Conservation (phyloP, 1,139 yeast genomes). For the Suhomyces bokatorum region DNA sequence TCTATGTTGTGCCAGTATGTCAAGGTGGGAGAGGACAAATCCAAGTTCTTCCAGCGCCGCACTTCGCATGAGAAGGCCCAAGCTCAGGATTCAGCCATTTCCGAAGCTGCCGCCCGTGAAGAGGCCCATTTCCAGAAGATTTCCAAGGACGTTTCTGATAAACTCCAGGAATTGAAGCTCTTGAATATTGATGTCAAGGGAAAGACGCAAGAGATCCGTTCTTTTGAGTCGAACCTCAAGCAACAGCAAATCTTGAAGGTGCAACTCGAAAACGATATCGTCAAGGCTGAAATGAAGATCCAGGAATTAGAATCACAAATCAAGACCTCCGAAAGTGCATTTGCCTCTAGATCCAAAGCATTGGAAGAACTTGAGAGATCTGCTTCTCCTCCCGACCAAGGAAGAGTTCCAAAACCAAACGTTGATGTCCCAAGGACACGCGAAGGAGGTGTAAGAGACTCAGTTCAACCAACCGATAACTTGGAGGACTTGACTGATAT, state of each 20-base stretch:
- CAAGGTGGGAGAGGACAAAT: conserved; percentile 45
- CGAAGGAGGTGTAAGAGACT: conserved; percentile 5
- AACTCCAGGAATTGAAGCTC: conserved; percentile 20
- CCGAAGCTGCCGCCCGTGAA: neutral
- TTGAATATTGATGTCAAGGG: conserved; percentile 24
- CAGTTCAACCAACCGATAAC: conserved; percentile 22
- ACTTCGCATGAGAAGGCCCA: neutral
- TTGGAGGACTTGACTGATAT: conserved; percentile 48
- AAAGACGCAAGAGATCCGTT: conserved; percentile 22
- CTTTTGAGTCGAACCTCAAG: conserved; percentile 22
- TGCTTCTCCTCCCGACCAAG: neutral
- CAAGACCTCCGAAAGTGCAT: neutral
- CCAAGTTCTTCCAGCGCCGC: conserved; percentile 31
- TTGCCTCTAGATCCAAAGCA: conserved; percentile 2
- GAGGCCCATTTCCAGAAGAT: conserved; percentile 3
- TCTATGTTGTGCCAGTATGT: conserved; percentile 73
- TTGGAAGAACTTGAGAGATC: conserved; percentile 1
- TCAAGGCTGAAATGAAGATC: conserved; percentile 17
- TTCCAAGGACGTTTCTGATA: conserved; percentile 12
- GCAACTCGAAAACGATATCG: conserved; percentile 22
- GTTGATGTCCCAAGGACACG: neutral
- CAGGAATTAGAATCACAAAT: conserved; percentile 14
- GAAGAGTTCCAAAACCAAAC: neutral
- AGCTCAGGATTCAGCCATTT: conserved; percentile 20
- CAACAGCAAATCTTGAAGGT: conserved; percentile 25